Evolutionary conservation across 768 basidiomycete genomes (phyloP).

Genomic region (Chalciporus piperatus): DNA sequence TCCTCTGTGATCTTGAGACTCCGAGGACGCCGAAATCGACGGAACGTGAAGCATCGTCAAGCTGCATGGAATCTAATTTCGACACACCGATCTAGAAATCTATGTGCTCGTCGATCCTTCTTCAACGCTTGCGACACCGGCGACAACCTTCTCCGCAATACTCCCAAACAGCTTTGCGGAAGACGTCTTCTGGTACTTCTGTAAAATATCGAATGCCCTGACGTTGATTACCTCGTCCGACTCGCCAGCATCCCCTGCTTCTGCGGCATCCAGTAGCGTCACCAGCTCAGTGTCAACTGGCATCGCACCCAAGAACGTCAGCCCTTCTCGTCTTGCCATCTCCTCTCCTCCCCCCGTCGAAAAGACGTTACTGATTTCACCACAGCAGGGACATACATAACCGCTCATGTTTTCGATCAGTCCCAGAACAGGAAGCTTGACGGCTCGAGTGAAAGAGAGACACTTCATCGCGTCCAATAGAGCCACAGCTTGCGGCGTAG

Average conservation of each 20-base stretch:
- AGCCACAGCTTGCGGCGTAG: conserved; percentile 96
- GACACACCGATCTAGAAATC: too few relatives aligned
- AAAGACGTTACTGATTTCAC: conserved; percentile 92
- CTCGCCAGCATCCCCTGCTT: conserved; percentile 20
- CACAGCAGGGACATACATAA: conserved; percentile 96
- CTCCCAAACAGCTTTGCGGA: conserved; percentile 65
- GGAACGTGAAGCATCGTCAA: not conserved
- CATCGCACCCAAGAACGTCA: conserved; percentile 81
- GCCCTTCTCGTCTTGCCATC: conserved; percentile 72
- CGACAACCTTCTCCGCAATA: conserved; percentile 50
- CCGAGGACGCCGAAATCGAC: too few relatives aligned
- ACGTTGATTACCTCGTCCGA: conserved; percentile 22
- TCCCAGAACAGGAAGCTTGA: conserved; percentile 83
- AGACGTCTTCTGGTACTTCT: conserved; percentile 63
- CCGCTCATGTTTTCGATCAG: conserved; percentile 99
- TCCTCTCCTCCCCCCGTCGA: conserved; percentile 90
- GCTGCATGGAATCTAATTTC: not conserved
- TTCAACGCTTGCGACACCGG: conserved; percentile 23
- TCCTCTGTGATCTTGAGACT: too few relatives aligned
- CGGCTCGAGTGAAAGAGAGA: conserved; percentile 89
- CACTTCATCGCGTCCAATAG: conserved; percentile 95
- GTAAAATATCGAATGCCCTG: conserved; percentile 50
- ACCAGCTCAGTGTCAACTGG: conserved; percentile 94
- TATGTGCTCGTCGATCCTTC: not conserved
- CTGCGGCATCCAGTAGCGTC: conserved; percentile 72